phyloP scores from a whole-genome alignment of 768 basidiomycete species.

The Tricholoma hemisulphureum region DNA sequence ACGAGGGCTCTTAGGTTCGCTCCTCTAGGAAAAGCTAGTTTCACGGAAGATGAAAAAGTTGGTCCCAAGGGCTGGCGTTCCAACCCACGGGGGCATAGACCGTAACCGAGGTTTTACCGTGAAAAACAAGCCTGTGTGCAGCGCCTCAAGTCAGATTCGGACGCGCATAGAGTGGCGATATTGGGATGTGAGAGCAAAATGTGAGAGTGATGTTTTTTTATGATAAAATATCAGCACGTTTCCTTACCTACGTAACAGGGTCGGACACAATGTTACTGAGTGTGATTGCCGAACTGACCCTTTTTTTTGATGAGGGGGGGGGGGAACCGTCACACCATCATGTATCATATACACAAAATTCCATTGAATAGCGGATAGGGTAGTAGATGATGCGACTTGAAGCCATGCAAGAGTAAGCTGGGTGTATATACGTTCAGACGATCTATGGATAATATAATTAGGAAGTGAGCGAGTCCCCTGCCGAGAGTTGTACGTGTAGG shows the following conservation, averaged over 20 bases:
- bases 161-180: background rate
- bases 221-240: background rate
- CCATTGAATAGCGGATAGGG: background rate
- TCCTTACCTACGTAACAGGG: background rate
- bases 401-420: constrained; percentile 8
- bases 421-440: constrained; percentile 16
- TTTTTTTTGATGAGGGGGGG: background rate
- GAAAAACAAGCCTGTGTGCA: background rate
- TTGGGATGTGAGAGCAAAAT: background rate
- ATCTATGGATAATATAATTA: constrained; percentile 26
- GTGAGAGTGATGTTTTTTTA: background rate
- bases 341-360: too few species aligned
- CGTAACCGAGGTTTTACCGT: background rate
- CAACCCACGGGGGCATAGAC: background rate
- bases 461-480: constrained; percentile 13
- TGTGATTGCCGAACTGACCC: background rate
- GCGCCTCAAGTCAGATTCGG: background rate
- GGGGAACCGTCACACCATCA: background rate
- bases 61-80: too few species aligned
- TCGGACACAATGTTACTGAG: background rate
- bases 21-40: too few species aligned
- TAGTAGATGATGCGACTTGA: background rate
- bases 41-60: too few species aligned
- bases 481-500: constrained; percentile 11
- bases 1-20: too few species aligned